Evolutionary conservation across 345 rosid species (phyloP).

Genomic region (Heritiera littoralis): DNA sequence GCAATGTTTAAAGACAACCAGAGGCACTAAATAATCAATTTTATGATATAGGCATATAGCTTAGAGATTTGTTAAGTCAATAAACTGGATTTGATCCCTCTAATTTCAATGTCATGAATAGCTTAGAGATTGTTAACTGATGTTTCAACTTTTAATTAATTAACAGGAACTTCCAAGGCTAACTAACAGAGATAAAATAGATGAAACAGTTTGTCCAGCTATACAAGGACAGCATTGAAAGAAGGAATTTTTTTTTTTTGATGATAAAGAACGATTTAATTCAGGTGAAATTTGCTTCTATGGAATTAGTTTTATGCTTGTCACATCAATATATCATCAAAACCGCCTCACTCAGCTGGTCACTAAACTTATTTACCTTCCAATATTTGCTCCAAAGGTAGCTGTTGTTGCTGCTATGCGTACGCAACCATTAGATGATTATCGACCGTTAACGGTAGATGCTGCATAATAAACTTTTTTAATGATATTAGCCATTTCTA

Average conservation of each 20-base stretch:
- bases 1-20: background rate
- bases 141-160: slow-evolving; percentile 8
- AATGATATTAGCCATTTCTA: too few species aligned
- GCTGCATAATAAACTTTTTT: slow-evolving; percentile 62
- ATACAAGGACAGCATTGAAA: slow-evolving; percentile 49
- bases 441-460: slow-evolving; percentile 86
- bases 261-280: slow-evolving; percentile 66
- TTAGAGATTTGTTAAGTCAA: background rate
- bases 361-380: background rate
- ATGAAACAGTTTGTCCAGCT: slow-evolving; percentile 79
- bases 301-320: background rate
- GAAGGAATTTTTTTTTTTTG: too few species aligned
- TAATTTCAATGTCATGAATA: too few species aligned
- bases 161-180: slow-evolving; percentile 83
- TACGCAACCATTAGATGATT: slow-evolving; percentile 84
- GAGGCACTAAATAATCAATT: background rate
- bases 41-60: background rate
- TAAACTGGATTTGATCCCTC: background rate
- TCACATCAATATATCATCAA: background rate
- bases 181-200: slow-evolving; percentile 67
- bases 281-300: slow-evolving; percentile 46
- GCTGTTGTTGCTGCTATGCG: slow-evolving; percentile 95
- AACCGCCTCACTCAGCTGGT: background rate
- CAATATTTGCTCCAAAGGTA: slow-evolving; percentile 41
- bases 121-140: background rate